phyloP scores from a whole-genome alignment of 2,329 filamentous ascomycete species.

The Neofusicoccum laricinum region DNA sequence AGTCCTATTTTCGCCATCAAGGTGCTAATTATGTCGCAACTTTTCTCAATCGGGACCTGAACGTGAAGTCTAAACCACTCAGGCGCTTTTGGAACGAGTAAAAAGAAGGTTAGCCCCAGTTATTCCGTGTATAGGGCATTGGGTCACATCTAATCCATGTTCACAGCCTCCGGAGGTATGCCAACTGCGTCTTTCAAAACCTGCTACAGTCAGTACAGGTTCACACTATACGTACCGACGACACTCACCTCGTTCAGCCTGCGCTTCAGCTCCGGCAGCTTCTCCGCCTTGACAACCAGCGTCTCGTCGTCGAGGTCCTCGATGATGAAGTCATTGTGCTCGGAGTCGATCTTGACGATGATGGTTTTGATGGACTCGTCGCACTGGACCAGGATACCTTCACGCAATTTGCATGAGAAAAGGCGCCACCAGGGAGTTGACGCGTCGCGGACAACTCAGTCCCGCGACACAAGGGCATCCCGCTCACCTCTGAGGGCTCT shows the following conservation, averaged over 20 bases:
- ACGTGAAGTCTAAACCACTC: too few relatives aligned
- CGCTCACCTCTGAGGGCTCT: constrained; percentile 55
- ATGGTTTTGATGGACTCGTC: constrained; percentile 87
- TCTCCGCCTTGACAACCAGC: constrained; percentile 71
- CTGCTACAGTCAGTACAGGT: constrained; percentile 21
- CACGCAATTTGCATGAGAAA: neutral
- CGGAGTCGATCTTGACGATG: constrained; percentile 71
- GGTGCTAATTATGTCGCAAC: neutral
- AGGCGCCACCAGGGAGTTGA: neutral
- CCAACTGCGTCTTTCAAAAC: constrained; percentile 36
- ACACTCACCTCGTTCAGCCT: constrained; percentile 63
- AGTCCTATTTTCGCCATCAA: neutral
- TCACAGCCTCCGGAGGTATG: constrained; percentile 15
- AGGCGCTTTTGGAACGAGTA: too few relatives aligned
- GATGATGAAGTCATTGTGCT: constrained; percentile 68
- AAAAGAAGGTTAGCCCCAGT: too few relatives aligned
- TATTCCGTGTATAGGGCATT: too few relatives aligned
- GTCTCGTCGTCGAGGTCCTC: constrained; percentile 77
- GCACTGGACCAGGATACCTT: constrained; percentile 73
- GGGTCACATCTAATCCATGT: neutral
- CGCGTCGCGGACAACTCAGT: constrained; percentile 7
- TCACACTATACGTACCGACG: neutral
- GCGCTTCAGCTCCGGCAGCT: constrained; percentile 64
- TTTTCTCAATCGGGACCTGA: too few relatives aligned
- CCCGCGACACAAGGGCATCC: neutral